phyloP scores from a whole-genome alignment of 768 basidiomycete genomes.

The Phylloporus sp. region DNA sequence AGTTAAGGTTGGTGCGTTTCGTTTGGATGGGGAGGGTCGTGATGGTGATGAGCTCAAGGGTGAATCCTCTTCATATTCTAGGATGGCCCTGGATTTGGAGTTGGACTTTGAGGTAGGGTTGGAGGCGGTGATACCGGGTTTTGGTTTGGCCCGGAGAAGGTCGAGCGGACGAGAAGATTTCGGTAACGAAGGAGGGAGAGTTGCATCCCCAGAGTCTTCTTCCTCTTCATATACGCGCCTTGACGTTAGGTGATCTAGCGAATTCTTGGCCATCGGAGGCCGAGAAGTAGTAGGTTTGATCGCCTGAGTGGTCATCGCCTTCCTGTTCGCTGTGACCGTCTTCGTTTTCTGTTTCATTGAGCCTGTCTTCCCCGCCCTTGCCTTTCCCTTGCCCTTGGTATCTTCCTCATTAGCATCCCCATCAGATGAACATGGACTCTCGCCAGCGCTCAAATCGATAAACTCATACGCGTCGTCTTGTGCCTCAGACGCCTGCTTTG shows the following conservation, averaged over 20 bases:
- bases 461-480: constrained; percentile 27
- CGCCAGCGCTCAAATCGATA: constrained; percentile 23
- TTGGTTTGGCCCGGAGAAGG: constrained; percentile 17
- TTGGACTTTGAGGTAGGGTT: neutral
- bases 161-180: constrained; percentile 26
- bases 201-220: constrained; percentile 2
- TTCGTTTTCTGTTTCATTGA: neutral
- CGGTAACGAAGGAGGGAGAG: constrained; percentile 1
- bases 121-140: neutral
- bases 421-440: constrained; percentile 19
- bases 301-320: constrained; percentile 1
- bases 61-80: constrained; percentile 11
- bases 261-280: neutral
- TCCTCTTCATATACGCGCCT: constrained; percentile 10
- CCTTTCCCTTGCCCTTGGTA: constrained; percentile 11
- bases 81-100: neutral
- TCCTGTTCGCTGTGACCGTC: neutral
- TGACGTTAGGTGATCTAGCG: neutral
- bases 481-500: constrained; percentile 20
- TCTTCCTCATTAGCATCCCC: neutral
- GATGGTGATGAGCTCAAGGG: constrained; percentile 1
- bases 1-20: neutral
- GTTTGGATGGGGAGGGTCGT: neutral
- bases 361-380: neutral
- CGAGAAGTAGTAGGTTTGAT: constrained; percentile 4